These are phyloP conservation scores for Plasmodium reichenowi DNA, from an alignment of 169 alveolate genomes.

Conservation along the genomic window DNA sequence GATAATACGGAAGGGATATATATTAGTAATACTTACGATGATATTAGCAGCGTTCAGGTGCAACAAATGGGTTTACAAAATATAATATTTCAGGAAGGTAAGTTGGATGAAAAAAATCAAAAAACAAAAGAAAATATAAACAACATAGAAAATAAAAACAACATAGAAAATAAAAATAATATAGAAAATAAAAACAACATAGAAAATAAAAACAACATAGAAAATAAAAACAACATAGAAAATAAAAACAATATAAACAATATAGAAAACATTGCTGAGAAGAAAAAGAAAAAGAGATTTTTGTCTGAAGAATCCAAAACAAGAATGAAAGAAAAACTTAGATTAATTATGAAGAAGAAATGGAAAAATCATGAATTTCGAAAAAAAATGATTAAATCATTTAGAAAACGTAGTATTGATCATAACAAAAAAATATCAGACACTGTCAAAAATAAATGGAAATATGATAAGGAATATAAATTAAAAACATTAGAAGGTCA, in stretches of 20 bases:
- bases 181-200: not conserved
- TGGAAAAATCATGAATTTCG: conserved; percentile 70
- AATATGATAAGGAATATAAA: conserved; percentile 61
- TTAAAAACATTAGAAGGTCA: conserved; percentile 71
- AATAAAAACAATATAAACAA: not conserved
- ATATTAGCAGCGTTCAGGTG: too few species aligned
- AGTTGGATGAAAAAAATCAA: too few species aligned
- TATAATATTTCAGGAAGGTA: too few species aligned
- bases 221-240: not conserved
- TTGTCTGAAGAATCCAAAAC: conserved; percentile 49
- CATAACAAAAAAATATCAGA: conserved; percentile 75
- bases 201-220: not conserved
- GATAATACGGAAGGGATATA: too few species aligned
- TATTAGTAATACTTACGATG: too few species aligned
- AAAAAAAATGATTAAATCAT: conserved; percentile 61
- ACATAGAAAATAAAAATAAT: not conserved
- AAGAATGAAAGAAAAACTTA: conserved; percentile 54
- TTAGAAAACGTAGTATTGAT: conserved; percentile 47
- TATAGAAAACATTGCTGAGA: not conserved
- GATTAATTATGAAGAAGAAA: conserved; percentile 37
- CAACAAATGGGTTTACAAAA: too few species aligned
- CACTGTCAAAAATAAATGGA: conserved; percentile 65
- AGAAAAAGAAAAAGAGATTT: conserved; percentile 13
- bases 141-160: too few species aligned
- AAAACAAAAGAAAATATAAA: too few species aligned